Conservation (phyloP, 352 stramenopile genomes). For the Phytophthora lateralis region DNA sequence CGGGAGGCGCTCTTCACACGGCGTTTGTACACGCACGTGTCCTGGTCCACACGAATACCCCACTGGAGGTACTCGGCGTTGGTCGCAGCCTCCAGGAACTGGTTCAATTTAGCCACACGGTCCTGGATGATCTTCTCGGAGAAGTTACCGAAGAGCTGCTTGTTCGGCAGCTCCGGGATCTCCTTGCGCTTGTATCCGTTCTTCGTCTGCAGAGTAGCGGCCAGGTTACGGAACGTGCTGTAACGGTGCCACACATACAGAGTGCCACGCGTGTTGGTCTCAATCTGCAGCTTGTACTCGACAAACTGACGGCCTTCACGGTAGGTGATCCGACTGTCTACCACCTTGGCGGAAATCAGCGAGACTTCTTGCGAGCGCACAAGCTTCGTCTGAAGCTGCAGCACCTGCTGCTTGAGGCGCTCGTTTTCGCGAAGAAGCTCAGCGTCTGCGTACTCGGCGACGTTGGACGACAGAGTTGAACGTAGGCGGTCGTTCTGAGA, state of each 20-base stretch:
- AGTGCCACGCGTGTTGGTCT: constrained; percentile 71
- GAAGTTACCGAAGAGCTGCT: constrained; percentile 76
- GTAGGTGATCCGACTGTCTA: constrained; percentile 74
- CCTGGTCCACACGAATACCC: constrained; percentile 76
- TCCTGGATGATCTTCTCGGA: constrained; percentile 81
- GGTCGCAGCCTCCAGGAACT: constrained; percentile 75
- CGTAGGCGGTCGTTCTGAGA: constrained; percentile 69
- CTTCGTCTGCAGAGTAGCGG: constrained; percentile 74
- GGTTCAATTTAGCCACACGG: constrained; percentile 71
- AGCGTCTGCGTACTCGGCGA: constrained; percentile 70
- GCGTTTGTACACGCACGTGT: constrained; percentile 79
- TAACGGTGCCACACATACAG: constrained; percentile 80
- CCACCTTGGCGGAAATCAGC: constrained; percentile 71
- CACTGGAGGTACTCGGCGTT: constrained; percentile 79
- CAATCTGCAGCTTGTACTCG: constrained; percentile 79
- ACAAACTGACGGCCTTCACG: constrained; percentile 72
- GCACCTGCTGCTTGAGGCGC: constrained; percentile 69
- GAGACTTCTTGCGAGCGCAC: constrained; percentile 70
- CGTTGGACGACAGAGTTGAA: constrained; percentile 66
- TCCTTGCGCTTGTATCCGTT: constrained; percentile 78
- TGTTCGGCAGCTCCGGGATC: constrained; percentile 76
- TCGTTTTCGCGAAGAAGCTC: constrained; percentile 74
- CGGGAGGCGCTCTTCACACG: constrained; percentile 61
- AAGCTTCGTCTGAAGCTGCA: constrained; percentile 74
- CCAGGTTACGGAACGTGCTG: constrained; percentile 81